Evolutionary conservation across 2,329 filamentous ascomycete genomes (phyloP).

Genomic region (Fusarium begoniae): DNA sequence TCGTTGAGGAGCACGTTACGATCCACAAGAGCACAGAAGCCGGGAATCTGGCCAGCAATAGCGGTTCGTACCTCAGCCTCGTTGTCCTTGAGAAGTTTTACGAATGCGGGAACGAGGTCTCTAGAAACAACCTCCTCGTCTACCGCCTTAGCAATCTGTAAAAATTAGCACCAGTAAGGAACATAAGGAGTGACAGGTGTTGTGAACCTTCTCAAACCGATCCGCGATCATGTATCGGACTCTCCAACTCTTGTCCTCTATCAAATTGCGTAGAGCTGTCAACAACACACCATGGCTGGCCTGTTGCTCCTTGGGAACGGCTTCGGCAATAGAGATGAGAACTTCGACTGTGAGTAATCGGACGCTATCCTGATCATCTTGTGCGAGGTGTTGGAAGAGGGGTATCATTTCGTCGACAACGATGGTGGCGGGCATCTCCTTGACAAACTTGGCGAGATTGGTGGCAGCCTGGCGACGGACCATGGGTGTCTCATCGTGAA

Average conservation of each 20-base stretch:
- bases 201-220: constrained; percentile 85
- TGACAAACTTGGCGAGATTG: constrained; percentile 96
- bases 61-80: constrained; percentile 98
- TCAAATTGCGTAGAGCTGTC: constrained; percentile 88
- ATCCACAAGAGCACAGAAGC: constrained; percentile 92
- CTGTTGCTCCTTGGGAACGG: constrained; percentile 97
- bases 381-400: constrained; percentile 94
- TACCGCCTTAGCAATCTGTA: constrained; percentile 94
- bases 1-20: constrained; percentile 89
- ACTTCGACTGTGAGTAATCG: constrained; percentile 95
- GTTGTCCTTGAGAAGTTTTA: constrained; percentile 96
- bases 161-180: not conserved
- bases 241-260: constrained; percentile 99
- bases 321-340: constrained; percentile 94
- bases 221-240: constrained; percentile 99
- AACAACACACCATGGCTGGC: constrained; percentile 93
- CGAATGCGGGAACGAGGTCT: constrained; percentile 95
- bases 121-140: constrained; percentile 95
- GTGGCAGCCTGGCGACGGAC: constrained; percentile 96
- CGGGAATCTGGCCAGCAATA: constrained; percentile 96
- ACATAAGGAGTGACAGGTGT: not conserved
- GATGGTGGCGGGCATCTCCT: constrained; percentile 90
- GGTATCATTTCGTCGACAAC: constrained; percentile 99
- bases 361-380: constrained; percentile 98
- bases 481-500: constrained; percentile 99